Evolutionary conservation across 768 basidiomycete genomes (phyloP), one percentile per base, ranked within the genome.

Genomic region (Glaciozyma antarctica): DNA sequence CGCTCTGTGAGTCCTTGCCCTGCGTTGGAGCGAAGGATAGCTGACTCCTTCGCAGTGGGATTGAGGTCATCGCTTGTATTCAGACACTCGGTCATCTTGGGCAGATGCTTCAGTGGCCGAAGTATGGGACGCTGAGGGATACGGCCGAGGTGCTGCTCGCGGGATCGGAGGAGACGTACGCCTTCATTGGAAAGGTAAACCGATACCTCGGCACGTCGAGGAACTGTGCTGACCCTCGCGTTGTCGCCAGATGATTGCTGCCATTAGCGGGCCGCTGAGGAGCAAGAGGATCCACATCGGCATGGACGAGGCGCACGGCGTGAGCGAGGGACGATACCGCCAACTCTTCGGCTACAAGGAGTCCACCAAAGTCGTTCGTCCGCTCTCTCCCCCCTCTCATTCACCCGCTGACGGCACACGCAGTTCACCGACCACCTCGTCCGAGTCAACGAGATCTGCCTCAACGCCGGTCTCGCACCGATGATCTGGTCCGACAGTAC

Each of bases 401-500:
- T 7, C 16, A 32, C 16, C n/a, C 12, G 8, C 21, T 22, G 3
- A 10, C 2, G 47, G 3, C 47, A 2, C 16, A 21, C 9, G 16
- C 56, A 70, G 70, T 72, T 72, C 47, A 61, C 61, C 6, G 72
- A 68, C 12, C 72, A 72, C 41, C 64, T 73, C 10, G 44, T 58
- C 4, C 49, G 61, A 9, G 69, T 71, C 30, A 68, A 71, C 63
- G 47, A 64, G n/a, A 69, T 73, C 43, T 73, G 72, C 38, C 12
- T 9, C 21, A 22, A 32, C 9, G 21, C 21, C 7, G 69, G 67
- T 0, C 52, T 73, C 0, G 24, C 66, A 43, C 72, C 72, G 3
- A 71, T 73, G 67, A 73, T 73, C 55, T 73, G 72, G 72, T 51
- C 44, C 49, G 72, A 73, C 60, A 73, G 71, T 72, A 28, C 47